Conservation (phyloP, 1,139 yeast species). For the Taiozyma onychis region DNA sequence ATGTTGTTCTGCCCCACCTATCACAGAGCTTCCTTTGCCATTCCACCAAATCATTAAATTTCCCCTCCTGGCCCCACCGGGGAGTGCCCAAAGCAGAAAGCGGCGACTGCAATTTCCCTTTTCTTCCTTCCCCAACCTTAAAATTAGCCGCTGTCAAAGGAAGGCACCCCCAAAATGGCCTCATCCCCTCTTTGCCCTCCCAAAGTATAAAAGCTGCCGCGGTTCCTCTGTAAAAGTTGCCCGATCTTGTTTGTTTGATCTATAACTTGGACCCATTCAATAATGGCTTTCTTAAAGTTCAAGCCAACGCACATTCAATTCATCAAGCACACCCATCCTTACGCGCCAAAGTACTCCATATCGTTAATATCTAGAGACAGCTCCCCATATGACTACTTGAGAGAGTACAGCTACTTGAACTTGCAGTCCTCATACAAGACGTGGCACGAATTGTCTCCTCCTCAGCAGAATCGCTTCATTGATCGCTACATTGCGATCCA, state of each 20-base stretch:
- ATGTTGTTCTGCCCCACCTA: not conserved
- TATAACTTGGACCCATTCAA: not conserved
- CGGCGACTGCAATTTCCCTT: not conserved
- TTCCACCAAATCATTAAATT: not conserved
- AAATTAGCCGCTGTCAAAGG: not conserved
- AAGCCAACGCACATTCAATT: not conserved
- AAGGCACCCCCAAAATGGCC: not conserved
- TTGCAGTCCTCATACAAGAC: slow-evolving; percentile 7
- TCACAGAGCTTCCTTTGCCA: too few relatives aligned
- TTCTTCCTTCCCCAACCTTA: not conserved
- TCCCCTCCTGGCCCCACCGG: not conserved
- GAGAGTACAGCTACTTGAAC: slow-evolving; percentile 7
- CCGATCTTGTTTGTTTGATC: too few relatives aligned
- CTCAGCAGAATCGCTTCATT: slow-evolving; percentile 10
- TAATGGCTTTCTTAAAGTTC: not conserved
- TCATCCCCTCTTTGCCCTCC: not conserved
- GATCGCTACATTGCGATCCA: slow-evolving; percentile 5
- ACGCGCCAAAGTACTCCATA: not conserved
- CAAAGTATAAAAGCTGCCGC: not conserved
- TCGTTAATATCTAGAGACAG: not conserved
- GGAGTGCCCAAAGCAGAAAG: not conserved
- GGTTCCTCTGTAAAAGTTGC: too few relatives aligned
- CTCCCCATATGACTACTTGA: slow-evolving; percentile 2
- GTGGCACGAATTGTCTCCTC: slow-evolving; percentile 7
- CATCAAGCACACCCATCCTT: not conserved